Percentiles rank a stretch among this genome's conserved stretches.
Evolutionary conservation across 306 rosid genomes (phyloP).

Genomic region (Fragaria iinumae): DNA sequence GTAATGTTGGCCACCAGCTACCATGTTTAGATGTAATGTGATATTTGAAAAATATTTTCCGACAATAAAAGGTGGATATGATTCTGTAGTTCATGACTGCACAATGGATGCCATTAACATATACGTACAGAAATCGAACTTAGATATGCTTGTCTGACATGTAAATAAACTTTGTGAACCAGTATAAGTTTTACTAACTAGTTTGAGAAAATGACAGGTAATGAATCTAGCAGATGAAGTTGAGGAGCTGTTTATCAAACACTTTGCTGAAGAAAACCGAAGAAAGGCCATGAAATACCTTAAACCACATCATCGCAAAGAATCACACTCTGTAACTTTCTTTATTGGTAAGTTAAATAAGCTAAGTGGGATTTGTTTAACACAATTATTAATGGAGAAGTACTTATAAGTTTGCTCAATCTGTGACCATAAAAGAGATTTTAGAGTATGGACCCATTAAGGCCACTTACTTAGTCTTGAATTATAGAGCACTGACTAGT

Average conservation of each 20-base stretch:
- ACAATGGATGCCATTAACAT: conserved; percentile 33
- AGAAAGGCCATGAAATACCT: conserved; percentile 97
- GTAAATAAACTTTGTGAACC: conserved; percentile 23
- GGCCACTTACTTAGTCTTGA: conserved; percentile 39
- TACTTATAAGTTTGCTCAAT: conserved; percentile 35
- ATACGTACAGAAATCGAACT: conserved; percentile 20
- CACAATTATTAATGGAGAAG: conserved; percentile 33
- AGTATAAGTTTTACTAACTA: conserved; percentile 31
- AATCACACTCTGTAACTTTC: conserved; percentile 83
- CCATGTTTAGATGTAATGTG: conserved; percentile 15
- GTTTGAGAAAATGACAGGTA: conserved; percentile 57
- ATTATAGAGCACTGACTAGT: conserved; percentile 37
- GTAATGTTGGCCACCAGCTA: conserved; percentile 48
- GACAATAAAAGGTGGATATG: conserved; percentile 75
- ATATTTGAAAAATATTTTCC: conserved; percentile 36
- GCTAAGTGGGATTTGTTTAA: conserved; percentile 13
- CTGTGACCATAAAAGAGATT: conserved; percentile 41
- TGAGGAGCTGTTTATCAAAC: conserved; percentile 72
- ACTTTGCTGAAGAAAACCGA: conserved; percentile 67
- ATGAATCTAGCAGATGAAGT: conserved; percentile 70
- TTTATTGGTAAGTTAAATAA: conserved; percentile 67
- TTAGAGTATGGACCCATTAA: conserved; percentile 45
- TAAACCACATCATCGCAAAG: conserved; percentile 72
- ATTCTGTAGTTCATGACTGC: conserved; percentile 45
- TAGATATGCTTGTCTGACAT: conserved; percentile 63